phyloP scores from a whole-genome alignment of 805 yeast genomes.

The Jamesozyma spencerorum region DNA sequence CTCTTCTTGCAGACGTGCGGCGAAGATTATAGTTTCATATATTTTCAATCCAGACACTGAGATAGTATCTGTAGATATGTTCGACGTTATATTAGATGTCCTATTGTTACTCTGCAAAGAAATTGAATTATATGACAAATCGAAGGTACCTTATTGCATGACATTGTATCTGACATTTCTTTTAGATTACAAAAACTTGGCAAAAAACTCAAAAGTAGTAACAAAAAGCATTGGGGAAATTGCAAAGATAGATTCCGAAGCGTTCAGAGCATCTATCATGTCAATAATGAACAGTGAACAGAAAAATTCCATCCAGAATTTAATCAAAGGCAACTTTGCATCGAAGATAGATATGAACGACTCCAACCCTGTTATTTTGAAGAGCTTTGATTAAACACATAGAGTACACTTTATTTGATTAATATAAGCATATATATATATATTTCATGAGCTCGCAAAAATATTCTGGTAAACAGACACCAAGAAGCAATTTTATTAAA shows the following conservation, averaged over 20 bases:
- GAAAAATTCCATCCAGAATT: background rate
- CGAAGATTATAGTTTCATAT: background rate
- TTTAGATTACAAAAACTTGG: background rate
- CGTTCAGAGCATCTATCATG: background rate
- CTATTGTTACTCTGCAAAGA: background rate
- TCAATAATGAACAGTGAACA: background rate
- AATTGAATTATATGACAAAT: background rate
- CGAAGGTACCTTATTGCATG: background rate
- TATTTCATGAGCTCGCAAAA: background rate
- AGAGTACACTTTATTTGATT: background rate
- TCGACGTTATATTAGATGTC: background rate
- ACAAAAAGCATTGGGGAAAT: background rate
- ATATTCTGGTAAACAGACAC: background rate
- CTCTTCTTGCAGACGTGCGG: background rate
- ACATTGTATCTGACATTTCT: background rate
- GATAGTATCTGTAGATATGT: background rate
- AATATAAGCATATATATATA: background rate
- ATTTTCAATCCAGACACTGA: background rate
- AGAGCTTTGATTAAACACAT: background rate
- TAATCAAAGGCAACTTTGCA: background rate
- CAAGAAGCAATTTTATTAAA: too few species aligned
- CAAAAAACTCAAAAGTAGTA: background rate
- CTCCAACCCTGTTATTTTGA: background rate
- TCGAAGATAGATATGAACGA: background rate
- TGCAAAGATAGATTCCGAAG: background rate